Evolutionary conservation across 257 asterid genomes (phyloP).

Genomic region (Cinchona pubescens): DNA sequence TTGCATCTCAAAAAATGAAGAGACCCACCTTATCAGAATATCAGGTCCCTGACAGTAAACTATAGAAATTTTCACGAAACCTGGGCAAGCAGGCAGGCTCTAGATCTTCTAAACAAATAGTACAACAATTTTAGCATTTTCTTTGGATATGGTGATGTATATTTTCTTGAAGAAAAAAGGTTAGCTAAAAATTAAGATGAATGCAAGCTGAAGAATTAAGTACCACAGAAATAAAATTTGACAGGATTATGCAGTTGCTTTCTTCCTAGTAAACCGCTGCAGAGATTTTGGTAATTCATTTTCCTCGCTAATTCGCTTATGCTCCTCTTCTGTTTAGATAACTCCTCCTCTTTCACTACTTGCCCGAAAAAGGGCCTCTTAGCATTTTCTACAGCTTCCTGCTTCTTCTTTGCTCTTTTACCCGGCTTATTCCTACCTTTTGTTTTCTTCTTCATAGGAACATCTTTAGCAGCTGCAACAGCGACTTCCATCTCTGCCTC

Average conservation of each 20-base stretch:
- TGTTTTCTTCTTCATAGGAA: conserved; percentile 62
- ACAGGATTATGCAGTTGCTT: conserved; percentile 26
- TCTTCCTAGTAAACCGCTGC: conserved; percentile 61
- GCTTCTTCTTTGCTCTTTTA: conserved; percentile 65
- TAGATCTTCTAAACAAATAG: too few relatives aligned
- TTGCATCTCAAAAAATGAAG: too few relatives aligned
- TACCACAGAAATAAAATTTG: background rate
- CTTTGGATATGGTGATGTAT: background rate
- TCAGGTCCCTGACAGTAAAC: too few relatives aligned
- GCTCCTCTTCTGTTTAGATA: conserved; percentile 54
- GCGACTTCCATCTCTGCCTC: conserved; percentile 69
- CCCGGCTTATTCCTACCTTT: conserved; percentile 91
- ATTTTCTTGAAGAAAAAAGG: background rate
- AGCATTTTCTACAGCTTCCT: conserved; percentile 59
- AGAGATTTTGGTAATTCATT: conserved; percentile 58
- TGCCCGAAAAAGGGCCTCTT: conserved; percentile 61
- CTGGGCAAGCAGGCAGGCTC: too few relatives aligned
- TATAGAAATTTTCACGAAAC: too few relatives aligned
- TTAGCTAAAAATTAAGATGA: background rate
- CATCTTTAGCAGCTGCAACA: conserved; percentile 53
- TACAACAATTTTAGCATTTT: background rate
- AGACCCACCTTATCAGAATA: too few relatives aligned
- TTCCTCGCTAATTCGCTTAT: conserved; percentile 42
- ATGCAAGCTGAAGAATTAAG: background rate
- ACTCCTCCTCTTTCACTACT: conserved; percentile 29